A percentile compares a stretch with the other conserved stretches of the same genome.
phyloP scores from a whole-genome alignment of 2,329 filamentous ascomycete genomes.

The Cladosporium phlei region DNA sequence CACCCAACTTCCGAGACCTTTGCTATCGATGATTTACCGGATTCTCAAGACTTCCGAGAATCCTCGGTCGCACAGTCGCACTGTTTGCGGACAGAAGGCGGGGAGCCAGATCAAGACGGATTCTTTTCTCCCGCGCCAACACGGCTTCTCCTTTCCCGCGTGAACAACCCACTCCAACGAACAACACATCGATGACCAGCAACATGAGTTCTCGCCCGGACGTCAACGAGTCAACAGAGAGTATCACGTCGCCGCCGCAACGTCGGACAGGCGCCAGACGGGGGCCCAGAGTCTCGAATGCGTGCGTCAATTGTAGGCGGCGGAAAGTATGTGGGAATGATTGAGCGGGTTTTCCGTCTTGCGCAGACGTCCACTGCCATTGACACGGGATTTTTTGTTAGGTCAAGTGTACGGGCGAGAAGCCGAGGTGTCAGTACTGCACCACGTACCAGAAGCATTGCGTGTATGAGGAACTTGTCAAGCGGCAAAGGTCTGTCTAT shows the following conservation, averaged over 20 bases:
- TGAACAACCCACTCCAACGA: background rate
- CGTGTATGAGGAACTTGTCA: constrained; percentile 5
- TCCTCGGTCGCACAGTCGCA: no score
- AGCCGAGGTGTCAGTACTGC: constrained; percentile 9
- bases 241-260: background rate
- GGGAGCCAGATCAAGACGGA: background rate
- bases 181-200: background rate
- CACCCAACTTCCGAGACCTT: background rate
- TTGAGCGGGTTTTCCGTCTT: no score
- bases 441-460: constrained; percentile 7
- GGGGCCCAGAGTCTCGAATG: constrained; percentile 6
- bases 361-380: background rate
- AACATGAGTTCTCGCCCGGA: background rate
- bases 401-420: constrained; percentile 9
- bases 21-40: no score
- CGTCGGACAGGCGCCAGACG: background rate
- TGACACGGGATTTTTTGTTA: background rate
- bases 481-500: constrained; percentile 3
- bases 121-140: constrained; percentile 5
- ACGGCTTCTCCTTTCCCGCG: constrained; percentile 7
- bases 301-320: constrained; percentile 10
- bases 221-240: background rate
- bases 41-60: constrained; percentile 6
- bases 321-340: background rate
- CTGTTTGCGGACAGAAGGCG: background rate